Evolutionary conservation across 2,329 filamentous ascomycete genomes (phyloP).

Genomic region (Ilyonectria destructans): DNA sequence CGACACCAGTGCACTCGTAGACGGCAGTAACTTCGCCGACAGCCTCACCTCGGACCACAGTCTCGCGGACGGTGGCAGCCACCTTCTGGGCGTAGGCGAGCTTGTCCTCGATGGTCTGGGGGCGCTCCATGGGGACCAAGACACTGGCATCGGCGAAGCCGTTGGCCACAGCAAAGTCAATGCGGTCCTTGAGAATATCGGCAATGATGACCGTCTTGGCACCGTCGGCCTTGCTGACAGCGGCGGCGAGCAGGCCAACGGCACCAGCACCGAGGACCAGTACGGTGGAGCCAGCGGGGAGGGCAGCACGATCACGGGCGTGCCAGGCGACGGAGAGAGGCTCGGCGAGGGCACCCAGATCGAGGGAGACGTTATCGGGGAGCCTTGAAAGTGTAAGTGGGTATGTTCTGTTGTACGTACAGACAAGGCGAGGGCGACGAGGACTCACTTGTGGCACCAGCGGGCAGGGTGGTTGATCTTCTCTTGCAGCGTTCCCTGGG

Average conservation of each 20-base stretch:
- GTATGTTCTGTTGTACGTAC: neutral
- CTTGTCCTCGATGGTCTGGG: constrained; percentile 68
- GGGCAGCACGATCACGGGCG: constrained; percentile 64
- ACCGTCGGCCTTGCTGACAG: constrained; percentile 68
- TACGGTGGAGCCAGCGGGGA: constrained; percentile 60
- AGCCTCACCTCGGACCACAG: constrained; percentile 58
- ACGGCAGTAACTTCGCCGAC: constrained; percentile 78
- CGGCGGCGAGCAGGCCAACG: constrained; percentile 73
- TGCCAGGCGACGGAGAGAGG: constrained; percentile 75
- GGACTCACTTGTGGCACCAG: constrained; percentile 70
- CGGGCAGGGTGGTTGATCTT: constrained; percentile 69
- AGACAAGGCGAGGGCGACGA: no score
- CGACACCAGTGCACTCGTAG: constrained; percentile 86
- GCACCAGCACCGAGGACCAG: constrained; percentile 75
- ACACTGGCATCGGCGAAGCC: constrained; percentile 70
- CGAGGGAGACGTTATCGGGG: constrained; percentile 63
- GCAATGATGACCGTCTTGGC: constrained; percentile 66
- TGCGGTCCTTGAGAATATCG: constrained; percentile 71
- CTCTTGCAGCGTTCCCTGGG: constrained; percentile 73
- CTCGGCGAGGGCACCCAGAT: constrained; percentile 72
- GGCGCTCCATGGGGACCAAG: constrained; percentile 65
- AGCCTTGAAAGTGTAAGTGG: constrained; percentile 56
- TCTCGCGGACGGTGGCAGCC: constrained; percentile 61
- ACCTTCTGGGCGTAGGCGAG: constrained; percentile 67
- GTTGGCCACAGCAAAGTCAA: constrained; percentile 71